These are phyloP conservation scores for Botrytis sinoallii DNA, from an alignment of 2,329 filamentous ascomycete species.

Conservation along the genomic window DNA sequence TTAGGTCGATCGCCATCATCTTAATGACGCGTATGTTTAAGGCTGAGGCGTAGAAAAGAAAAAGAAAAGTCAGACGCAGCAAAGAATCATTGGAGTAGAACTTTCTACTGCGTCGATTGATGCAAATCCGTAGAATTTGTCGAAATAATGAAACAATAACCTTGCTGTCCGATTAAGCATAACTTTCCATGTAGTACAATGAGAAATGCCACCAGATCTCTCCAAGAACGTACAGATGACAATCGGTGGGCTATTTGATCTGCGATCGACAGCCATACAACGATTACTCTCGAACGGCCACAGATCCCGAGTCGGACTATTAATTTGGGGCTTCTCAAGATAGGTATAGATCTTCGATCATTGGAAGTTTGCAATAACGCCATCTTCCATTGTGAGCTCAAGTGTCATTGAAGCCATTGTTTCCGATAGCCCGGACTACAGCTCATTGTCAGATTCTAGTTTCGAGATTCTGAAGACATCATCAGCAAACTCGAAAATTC, in stretches of 20 bases:
- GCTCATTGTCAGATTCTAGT: neutral
- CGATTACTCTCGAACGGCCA: slow-evolving; percentile 1
- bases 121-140: neutral
- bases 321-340: neutral
- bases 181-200: neutral
- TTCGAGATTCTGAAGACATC: neutral
- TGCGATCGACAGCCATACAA: slow-evolving; percentile 7
- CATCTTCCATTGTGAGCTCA: neutral
- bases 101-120: neutral
- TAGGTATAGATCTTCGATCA: neutral
- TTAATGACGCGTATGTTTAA: slow-evolving; percentile 5
- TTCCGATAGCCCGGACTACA: neutral
- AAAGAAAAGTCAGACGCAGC: neutral
- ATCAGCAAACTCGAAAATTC: neutral
- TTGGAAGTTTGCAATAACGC: neutral
- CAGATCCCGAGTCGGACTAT: slow-evolving; percentile 1
- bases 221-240: neutral
- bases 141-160: neutral
- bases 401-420: neutral
- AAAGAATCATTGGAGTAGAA: neutral
- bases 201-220: neutral
- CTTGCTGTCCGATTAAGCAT: neutral
- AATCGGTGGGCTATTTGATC: slow-evolving; percentile 1
- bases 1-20: neutral
- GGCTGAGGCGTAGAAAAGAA: neutral